A percentile compares a stretch with the other conserved stretches of the same genome.
Evolutionary conservation across 768 basidiomycete genomes (phyloP).

Genomic region (Kwoniella dendrophila): DNA sequence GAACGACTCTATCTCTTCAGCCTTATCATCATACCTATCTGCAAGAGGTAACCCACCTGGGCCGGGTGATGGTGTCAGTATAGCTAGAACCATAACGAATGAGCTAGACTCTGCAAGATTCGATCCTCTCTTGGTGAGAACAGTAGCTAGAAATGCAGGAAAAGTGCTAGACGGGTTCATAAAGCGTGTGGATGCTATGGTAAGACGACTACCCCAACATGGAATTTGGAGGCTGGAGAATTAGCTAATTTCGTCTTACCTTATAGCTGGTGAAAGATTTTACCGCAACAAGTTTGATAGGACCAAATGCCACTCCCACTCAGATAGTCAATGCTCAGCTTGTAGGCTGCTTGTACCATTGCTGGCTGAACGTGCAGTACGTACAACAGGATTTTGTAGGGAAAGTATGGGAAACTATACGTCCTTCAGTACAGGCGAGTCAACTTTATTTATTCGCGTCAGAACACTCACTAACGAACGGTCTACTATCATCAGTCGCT

Average conservation of each 20-base stretch:
- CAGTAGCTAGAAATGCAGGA: slow-evolving; percentile 74
- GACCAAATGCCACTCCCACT: slow-evolving; percentile 75
- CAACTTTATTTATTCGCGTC: background rate
- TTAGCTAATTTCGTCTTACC: background rate
- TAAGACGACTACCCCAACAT: slow-evolving; percentile 56
- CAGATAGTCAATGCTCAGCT: slow-evolving; percentile 77
- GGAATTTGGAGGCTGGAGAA: background rate
- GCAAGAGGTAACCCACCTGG: slow-evolving; percentile 72
- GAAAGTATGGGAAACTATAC: slow-evolving; percentile 63
- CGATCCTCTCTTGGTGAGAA: slow-evolving; percentile 80
- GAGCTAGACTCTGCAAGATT: slow-evolving; percentile 91
- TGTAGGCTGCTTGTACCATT: slow-evolving; percentile 76
- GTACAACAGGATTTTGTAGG: slow-evolving; percentile 70
- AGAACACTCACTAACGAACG: background rate
- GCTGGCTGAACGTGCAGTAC: slow-evolving; percentile 68
- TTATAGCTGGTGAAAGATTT: slow-evolving; percentile 73
- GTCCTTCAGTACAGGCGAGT: slow-evolving; percentile 66
- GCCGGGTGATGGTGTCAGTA: slow-evolving; percentile 71
- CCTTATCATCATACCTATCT: slow-evolving; percentile 64
- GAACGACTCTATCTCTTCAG: slow-evolving; percentile 77
- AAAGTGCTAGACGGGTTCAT: slow-evolving; percentile 71
- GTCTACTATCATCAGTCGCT: slow-evolving; percentile 14
- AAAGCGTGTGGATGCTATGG: slow-evolving; percentile 68
- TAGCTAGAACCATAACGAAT: slow-evolving; percentile 78
- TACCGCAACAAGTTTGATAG: slow-evolving; percentile 71